A percentile compares a stretch with the other conserved stretches of the same genome.
Evolutionary conservation across 257 asterid genomes (phyloP).

Genomic region (Paulownia fortunei): DNA sequence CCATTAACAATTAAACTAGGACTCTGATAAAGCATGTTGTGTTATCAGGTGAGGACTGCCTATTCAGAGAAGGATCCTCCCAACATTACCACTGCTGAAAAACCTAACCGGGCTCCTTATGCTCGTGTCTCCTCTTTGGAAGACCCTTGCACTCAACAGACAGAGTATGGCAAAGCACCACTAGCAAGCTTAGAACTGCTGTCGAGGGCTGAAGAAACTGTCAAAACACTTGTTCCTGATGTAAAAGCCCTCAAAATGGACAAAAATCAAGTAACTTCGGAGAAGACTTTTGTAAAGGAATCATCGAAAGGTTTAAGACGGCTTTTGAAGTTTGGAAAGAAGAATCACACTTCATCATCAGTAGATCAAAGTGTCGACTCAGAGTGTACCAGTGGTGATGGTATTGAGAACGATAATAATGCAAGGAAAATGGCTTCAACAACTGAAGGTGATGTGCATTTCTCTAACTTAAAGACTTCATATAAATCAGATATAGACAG

Average conservation of each 20-base stretch:
- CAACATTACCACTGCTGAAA: constrained; percentile 40
- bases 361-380: constrained; percentile 71
- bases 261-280: constrained; percentile 47
- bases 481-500: constrained; percentile 9
- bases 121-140: constrained; percentile 76
- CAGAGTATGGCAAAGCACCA: constrained; percentile 56
- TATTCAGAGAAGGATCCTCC: constrained; percentile 48
- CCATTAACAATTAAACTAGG: background rate
- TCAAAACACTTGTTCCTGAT: constrained; percentile 49
- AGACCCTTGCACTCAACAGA: constrained; percentile 60
- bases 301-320: constrained; percentile 80
- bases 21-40: constrained; percentile 28
- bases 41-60: constrained; percentile 48
- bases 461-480: constrained; percentile 32
- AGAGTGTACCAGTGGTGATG: constrained; percentile 52
- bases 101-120: constrained; percentile 63
- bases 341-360: constrained; percentile 60
- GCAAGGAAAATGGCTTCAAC: constrained; percentile 51
- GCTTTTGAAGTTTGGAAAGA: constrained; percentile 86
- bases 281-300: constrained; percentile 63
- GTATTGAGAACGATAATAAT: constrained; percentile 48
- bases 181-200: constrained; percentile 37
- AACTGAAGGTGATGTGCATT: constrained; percentile 70
- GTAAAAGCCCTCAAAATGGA: constrained; percentile 51
- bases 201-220: constrained; percentile 51